Percentiles rank a stretch among this genome's conserved stretches.
Conservation (phyloP, 352 stramenopile species). For the Blastocystis sp. region DNA sequence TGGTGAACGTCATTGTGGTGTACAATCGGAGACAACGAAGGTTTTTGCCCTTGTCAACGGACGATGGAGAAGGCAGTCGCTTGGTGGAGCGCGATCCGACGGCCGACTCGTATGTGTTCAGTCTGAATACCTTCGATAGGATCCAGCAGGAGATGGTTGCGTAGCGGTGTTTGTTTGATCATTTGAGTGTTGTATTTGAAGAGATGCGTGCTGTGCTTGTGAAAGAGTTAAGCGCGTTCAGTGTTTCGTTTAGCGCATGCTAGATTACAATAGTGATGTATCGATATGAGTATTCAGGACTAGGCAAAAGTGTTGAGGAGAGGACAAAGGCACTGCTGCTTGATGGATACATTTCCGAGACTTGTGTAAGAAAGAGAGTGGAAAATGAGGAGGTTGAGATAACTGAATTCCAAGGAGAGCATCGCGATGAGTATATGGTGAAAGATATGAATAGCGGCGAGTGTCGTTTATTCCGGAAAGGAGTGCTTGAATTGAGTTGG, state of each 20-base stretch:
- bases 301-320: too few relatives aligned
- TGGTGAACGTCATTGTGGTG: background rate
- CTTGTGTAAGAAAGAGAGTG: too few relatives aligned
- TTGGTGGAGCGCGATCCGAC: too few relatives aligned
- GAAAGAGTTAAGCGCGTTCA: too few relatives aligned
- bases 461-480: background rate
- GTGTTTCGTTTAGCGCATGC: too few relatives aligned
- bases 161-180: too few relatives aligned
- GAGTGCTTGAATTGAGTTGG: background rate
- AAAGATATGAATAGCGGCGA: background rate
- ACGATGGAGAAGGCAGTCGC: slow-evolving; percentile 5
- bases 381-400: background rate
- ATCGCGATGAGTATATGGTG: background rate
- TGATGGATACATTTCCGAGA: too few relatives aligned
- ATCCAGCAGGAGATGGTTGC: background rate
- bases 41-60: slow-evolving; percentile 6
- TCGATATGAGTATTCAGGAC: too few relatives aligned
- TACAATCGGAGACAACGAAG: background rate
- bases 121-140: background rate
- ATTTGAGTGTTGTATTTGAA: too few relatives aligned
- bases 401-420: background rate
- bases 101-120: background rate
- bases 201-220: too few relatives aligned
- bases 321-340: too few relatives aligned
- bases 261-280: too few relatives aligned